phyloP scores from a whole-genome alignment of 2,329 filamentous ascomycete species.

The Aotearoamyces nothofagi region DNA sequence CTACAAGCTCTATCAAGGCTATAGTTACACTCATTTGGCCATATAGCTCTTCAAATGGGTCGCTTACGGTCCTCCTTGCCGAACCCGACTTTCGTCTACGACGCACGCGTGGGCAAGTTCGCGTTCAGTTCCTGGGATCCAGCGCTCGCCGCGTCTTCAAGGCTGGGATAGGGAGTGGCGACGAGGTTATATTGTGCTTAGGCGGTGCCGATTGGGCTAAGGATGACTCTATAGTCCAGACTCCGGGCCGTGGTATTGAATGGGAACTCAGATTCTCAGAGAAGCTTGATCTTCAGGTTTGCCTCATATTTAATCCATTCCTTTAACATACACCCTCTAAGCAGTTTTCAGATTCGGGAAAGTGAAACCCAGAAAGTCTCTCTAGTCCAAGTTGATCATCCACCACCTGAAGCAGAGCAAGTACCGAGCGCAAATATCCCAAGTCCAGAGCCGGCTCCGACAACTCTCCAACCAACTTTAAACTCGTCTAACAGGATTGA shows the following conservation, averaged over 20 bases:
- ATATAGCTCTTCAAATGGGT: constrained; percentile 62
- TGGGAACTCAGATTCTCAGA: constrained; percentile 43
- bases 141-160: constrained; percentile 55
- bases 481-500: too few species aligned
- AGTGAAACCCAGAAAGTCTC: constrained; percentile 31
- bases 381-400: constrained; percentile 36
- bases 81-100: constrained; percentile 76
- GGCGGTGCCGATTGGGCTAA: constrained; percentile 47
- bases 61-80: constrained; percentile 65
- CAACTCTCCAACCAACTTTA: too few species aligned
- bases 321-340: background rate
- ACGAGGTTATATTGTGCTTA: constrained; percentile 55
- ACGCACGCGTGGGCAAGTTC: constrained; percentile 62
- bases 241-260: constrained; percentile 35
- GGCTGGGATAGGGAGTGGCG: constrained; percentile 60
- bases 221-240: constrained; percentile 22
- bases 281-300: constrained; percentile 31
- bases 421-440: constrained; percentile 6
- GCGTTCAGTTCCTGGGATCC: constrained; percentile 56
- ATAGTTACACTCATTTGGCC: constrained; percentile 83
- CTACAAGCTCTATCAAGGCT: constrained; percentile 41
- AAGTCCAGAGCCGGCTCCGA: too few species aligned
- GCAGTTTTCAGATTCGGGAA: constrained; percentile 26
- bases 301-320: background rate
- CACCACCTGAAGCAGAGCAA: constrained; percentile 13